These are phyloP conservation scores for Eucalyptus sp. DNA, from an alignment of 345 rosid genomes.

Conservation along the genomic window DNA sequence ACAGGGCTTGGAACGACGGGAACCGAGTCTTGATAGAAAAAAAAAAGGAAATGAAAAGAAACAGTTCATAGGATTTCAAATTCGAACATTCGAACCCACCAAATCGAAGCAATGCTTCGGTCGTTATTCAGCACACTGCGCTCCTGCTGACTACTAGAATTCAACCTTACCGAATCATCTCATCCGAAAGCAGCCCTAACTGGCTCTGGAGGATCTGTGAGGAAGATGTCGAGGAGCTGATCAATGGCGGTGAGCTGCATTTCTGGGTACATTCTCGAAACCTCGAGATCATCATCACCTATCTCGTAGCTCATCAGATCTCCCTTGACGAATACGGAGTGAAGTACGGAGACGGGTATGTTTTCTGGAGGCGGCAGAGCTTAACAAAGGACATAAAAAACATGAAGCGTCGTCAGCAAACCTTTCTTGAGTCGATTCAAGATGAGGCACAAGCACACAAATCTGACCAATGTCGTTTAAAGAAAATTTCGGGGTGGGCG, in stretches of 20 bases:
- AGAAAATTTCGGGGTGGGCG: not conserved
- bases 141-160: not conserved
- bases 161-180: not conserved
- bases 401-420: too few relatives aligned
- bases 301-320: conserved; percentile 1
- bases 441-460: not conserved
- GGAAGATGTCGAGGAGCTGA: conserved; percentile 17
- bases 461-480: not conserved
- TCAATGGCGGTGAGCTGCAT: not conserved
- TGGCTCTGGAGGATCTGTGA: conserved; percentile 4
- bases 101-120: not conserved
- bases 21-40: not conserved
- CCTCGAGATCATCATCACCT: conserved; percentile 6
- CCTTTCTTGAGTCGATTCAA: not conserved
- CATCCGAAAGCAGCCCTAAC: not conserved
- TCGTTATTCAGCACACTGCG: not conserved
- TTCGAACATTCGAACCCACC: not conserved
- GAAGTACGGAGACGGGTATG: conserved; percentile 6
- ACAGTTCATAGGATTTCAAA: not conserved
- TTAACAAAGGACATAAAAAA: not conserved
- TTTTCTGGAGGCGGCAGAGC: conserved; percentile 13
- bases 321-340: conserved; percentile 2
- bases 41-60: not conserved
- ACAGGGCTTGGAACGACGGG: not conserved
- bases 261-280: conserved; percentile 14